Conservation (phyloP, 176 grass and related monocot species). For the Aegilops speltoides region DNA sequence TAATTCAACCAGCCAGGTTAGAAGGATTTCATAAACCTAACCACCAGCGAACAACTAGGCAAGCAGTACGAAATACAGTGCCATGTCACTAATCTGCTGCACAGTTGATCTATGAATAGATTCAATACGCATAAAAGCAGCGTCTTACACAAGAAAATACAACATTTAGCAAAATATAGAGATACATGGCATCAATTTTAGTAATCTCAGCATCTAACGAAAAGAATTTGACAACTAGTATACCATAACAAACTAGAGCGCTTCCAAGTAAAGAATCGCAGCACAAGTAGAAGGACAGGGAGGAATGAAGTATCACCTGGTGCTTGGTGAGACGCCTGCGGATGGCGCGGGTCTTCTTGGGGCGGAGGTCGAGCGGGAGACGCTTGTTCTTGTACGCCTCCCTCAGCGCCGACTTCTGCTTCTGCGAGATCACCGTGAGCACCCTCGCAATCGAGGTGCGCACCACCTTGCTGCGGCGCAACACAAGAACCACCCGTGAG, state of each 20-base stretch:
- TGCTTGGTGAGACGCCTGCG: constrained; percentile 82
- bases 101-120: background rate
- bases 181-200: background rate
- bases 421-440: constrained; percentile 79
- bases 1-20: background rate
- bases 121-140: background rate
- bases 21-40: background rate
- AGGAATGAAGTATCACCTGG: constrained; percentile 33
- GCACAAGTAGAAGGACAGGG: background rate
- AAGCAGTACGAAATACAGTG: background rate
- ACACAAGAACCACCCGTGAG: background rate
- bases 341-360: constrained; percentile 90
- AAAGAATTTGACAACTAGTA: background rate
- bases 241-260: background rate
- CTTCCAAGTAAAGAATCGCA: background rate
- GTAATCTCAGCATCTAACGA: background rate
- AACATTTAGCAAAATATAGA: background rate
- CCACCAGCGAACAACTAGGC: too few relatives aligned
- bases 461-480: constrained; percentile 70
- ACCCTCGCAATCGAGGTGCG: constrained; percentile 73
- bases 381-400: constrained; percentile 88
- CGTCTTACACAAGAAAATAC: background rate
- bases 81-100: too few relatives aligned
- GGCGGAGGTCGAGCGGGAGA: constrained; percentile 68
- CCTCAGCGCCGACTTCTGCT: constrained; percentile 67